Evolutionary conservation across 176 grass and related monocot species (phyloP).

Genomic region (Aegilops longissima): DNA sequence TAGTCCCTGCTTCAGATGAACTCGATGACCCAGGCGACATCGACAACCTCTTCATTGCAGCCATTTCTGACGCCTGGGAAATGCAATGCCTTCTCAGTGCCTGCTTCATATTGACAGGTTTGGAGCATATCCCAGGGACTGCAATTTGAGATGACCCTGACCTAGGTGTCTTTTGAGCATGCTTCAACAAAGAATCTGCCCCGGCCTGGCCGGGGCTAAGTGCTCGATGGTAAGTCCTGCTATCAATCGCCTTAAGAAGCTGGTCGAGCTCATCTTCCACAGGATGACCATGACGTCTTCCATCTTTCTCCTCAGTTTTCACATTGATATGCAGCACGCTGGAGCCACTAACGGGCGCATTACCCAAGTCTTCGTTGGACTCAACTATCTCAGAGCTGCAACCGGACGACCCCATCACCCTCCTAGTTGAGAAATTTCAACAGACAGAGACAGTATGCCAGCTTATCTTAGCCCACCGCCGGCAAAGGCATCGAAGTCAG

Average conservation of each 20-base stretch:
- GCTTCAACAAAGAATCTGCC: constrained; percentile 36
- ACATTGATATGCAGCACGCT: constrained; percentile 56
- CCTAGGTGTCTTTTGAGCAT: constrained; percentile 46
- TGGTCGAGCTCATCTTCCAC: constrained; percentile 69
- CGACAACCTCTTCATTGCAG: constrained; percentile 67
- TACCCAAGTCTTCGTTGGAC: constrained; percentile 63
- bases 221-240: constrained; percentile 40
- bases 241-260: constrained; percentile 79
- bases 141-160: constrained; percentile 41
- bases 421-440: constrained; percentile 33
- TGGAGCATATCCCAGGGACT: constrained; percentile 71
- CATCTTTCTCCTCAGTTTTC: constrained; percentile 49
- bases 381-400: constrained; percentile 91
- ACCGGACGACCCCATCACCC: constrained; percentile 58
- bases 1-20: constrained; percentile 81
- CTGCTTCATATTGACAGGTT: constrained; percentile 88
- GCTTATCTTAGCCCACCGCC: constrained; percentile 29
- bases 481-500: constrained; percentile 10
- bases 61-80: constrained; percentile 97
- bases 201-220: constrained; percentile 44
- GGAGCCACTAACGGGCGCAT: constrained; percentile 33
- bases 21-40: constrained; percentile 58
- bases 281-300: constrained; percentile 32
- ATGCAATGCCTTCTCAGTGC: constrained; percentile 81
- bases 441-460: constrained; percentile 17